Evolutionary conservation across 2,329 filamentous ascomycete genomes (phyloP).

Genomic region (Rutstroemia sp.): DNA sequence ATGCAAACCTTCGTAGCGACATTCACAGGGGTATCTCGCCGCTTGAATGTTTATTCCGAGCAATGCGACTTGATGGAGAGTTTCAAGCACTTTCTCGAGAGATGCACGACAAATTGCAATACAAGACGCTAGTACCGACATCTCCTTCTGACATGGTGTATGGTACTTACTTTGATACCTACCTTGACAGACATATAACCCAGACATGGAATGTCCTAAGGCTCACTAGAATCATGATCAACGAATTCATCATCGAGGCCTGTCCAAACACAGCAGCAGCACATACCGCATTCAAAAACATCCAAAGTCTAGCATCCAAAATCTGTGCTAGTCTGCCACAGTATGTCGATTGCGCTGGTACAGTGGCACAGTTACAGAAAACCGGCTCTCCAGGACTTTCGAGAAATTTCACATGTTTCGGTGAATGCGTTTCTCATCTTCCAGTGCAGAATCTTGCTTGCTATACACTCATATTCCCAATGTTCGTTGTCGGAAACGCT

Average conservation of each 20-base stretch:
- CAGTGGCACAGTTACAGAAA: not conserved
- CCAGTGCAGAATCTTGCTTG: not conserved
- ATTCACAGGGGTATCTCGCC: not conserved
- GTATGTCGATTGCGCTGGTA: slow-evolving; percentile 8
- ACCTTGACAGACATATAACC: slow-evolving; percentile 8
- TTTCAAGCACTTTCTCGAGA: not conserved
- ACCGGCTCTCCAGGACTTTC: not conserved
- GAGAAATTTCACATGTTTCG: not conserved
- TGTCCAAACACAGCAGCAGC: not conserved
- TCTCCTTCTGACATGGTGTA: slow-evolving; percentile 3
- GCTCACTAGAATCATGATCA: slow-evolving; percentile 8
- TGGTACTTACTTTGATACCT: slow-evolving; percentile 4
- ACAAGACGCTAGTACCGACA: not conserved
- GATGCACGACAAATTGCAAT: slow-evolving; percentile 2
- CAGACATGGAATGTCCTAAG: slow-evolving; percentile 12
- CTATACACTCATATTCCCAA: slow-evolving; percentile 13
- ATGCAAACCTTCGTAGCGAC: slow-evolving; percentile 7
- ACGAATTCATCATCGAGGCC: slow-evolving; percentile 1
- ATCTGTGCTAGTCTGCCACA: slow-evolving; percentile 15
- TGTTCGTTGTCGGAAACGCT: slow-evolving; percentile 10
- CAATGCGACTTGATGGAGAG: slow-evolving; percentile 3
- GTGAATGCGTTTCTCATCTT: not conserved
- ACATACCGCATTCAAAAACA: not conserved
- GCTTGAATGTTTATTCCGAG: not conserved
- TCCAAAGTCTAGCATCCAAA: not conserved